Percentiles rank a stretch among this genome's conserved stretches.
These are phyloP conservation scores for Boletus sensibilis DNA, from an alignment of 768 basidiomycete species.

Conservation along the genomic window DNA sequence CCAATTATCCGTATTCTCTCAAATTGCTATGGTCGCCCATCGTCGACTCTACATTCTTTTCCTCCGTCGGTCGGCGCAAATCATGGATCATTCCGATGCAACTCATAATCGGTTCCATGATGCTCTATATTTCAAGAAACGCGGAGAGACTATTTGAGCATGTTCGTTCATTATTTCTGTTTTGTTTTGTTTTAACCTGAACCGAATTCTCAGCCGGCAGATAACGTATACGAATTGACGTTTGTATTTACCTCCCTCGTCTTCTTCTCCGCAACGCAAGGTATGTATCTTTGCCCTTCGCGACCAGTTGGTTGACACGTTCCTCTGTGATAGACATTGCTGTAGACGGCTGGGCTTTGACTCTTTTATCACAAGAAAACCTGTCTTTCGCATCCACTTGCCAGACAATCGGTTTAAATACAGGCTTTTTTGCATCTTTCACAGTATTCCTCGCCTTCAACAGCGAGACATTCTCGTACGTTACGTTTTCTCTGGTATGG, in stretches of 20 bases:
- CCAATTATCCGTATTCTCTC: conserved; percentile 93
- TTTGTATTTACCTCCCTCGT: conserved; percentile 86
- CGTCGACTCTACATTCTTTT: conserved; percentile 86
- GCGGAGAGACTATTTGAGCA: conserved; percentile 76
- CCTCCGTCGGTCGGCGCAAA: conserved; percentile 87
- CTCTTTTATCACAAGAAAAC: conserved; percentile 87
- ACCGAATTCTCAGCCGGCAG: conserved; percentile 64
- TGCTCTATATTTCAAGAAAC: conserved; percentile 74
- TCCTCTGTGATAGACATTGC: conserved; percentile 72
- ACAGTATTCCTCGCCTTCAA: conserved; percentile 98
- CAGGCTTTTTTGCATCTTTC: conserved; percentile 93
- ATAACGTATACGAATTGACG: conserved; percentile 77
- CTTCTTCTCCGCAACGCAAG: conserved; percentile 96
- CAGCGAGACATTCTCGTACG: conserved; percentile 85
- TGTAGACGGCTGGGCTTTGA: conserved; percentile 90
- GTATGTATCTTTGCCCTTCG: conserved; percentile 38
- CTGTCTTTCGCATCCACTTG: conserved; percentile 97
- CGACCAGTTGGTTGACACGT: conserved; percentile 13
- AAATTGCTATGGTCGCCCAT: conserved; percentile 98
- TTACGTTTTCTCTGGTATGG: conserved; percentile 5
- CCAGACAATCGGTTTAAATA: conserved; percentile 95
- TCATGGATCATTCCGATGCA: conserved; percentile 99
- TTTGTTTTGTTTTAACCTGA: conserved; percentile 11
- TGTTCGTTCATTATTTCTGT: conserved; percentile 41
- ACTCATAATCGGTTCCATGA: conserved; percentile 77